Conservation (phyloP, 345 rosid species). For the Euphorbia pulcherrima region DNA sequence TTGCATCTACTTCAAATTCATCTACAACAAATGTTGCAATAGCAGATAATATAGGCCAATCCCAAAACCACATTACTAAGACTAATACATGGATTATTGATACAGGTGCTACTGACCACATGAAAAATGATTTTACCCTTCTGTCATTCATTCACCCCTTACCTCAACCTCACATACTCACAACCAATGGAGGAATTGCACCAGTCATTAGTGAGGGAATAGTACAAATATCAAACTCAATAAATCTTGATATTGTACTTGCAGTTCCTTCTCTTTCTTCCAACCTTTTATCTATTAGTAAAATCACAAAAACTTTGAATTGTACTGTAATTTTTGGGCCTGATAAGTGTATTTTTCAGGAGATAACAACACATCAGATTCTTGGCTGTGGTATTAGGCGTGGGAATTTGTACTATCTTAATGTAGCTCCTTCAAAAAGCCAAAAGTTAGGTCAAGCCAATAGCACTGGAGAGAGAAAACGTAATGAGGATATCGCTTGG, state of each 20-base stretch:
- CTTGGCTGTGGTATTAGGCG: constrained; percentile 2
- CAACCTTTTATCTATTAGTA: background rate
- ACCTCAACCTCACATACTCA: background rate
- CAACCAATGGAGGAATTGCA: background rate
- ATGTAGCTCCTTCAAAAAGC: background rate
- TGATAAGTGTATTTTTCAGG: background rate
- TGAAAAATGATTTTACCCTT: background rate
- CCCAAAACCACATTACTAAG: background rate
- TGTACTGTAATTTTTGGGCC: background rate
- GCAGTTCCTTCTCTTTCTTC: background rate
- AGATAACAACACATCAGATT: background rate
- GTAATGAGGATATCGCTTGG: background rate
- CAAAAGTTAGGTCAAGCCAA: background rate
- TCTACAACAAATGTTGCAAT: background rate
- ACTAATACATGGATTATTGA: constrained; percentile 10
- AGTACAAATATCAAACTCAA: no score
- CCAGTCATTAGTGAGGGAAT: background rate
- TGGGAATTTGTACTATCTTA: background rate
- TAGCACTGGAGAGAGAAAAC: background rate
- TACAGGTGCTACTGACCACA: background rate
- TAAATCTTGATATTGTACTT: background rate
- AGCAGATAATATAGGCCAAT: background rate
- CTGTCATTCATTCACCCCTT: background rate
- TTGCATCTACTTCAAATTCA: no score
- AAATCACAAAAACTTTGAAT: background rate